These are phyloP conservation scores for Venturia aucupariae DNA, from an alignment of 2,329 filamentous ascomycete genomes.

Conservation along the genomic window DNA sequence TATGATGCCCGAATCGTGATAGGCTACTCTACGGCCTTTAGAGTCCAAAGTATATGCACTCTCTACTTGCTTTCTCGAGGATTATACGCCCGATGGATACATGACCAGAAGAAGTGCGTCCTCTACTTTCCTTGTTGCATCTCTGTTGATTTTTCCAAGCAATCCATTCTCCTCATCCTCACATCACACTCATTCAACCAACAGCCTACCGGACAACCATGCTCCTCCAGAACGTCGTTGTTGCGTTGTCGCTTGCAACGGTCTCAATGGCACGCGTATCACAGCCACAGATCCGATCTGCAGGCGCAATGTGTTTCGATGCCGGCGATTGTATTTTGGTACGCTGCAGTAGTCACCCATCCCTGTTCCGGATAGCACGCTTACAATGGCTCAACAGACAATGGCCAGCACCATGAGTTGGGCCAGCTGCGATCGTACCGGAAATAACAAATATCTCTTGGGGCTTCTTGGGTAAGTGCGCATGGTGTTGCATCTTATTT, in stretches of 20 bases:
- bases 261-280: not conserved
- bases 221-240: not conserved
- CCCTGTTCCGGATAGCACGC: not conserved
- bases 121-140: not conserved
- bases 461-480: not conserved
- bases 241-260: not conserved
- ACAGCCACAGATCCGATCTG: not conserved
- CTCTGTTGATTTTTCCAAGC: not conserved
- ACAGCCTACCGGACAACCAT: not conserved
- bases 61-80: not conserved
- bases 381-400: not conserved
- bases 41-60: not conserved
- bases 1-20: not conserved
- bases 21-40: not conserved
- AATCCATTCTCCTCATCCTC: not conserved
- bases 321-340: not conserved
- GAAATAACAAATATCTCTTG: not conserved
- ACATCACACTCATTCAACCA: not conserved
- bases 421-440: not conserved
- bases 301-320: not conserved
- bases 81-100: not conserved
- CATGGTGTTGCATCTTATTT: too few relatives aligned
- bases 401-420: not conserved
- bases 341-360: not conserved
- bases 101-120: not conserved